Conservation (phyloP, 208 protist genomes). For the Herpetomonas tarakana region DNA sequence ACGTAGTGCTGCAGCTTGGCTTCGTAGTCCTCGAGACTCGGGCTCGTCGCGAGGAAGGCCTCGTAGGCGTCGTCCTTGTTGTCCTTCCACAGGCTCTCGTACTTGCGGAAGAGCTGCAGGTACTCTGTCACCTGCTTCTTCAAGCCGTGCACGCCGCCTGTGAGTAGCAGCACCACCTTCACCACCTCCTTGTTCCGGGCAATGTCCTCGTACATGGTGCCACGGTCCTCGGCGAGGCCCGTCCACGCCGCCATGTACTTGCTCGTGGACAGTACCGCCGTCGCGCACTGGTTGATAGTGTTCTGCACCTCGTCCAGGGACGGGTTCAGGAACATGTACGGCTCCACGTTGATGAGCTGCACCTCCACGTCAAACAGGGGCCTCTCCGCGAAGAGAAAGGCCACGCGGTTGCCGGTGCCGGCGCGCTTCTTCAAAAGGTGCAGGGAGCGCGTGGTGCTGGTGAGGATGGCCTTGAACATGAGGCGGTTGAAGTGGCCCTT, state of each 20-base stretch:
- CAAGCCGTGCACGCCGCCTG: conserved; percentile 88
- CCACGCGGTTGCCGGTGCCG: conserved; percentile 86
- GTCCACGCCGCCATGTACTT: conserved; percentile 89
- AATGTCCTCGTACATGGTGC: conserved; percentile 93
- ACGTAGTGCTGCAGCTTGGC: conserved; percentile 89
- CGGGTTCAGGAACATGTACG: conserved; percentile 91
- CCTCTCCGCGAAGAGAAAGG: conserved; percentile 91
- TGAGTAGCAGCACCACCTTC: conserved; percentile 93
- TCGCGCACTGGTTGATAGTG: conserved; percentile 93
- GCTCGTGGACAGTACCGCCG: conserved; percentile 89
- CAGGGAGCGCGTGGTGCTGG: conserved; percentile 86
- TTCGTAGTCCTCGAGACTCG: conserved; percentile 93
- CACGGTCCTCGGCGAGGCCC: conserved; percentile 52
- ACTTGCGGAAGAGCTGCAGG: conserved; percentile 88
- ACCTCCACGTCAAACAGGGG: conserved; percentile 96
- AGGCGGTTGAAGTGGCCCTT: conserved; percentile 90
- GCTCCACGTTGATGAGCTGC: conserved; percentile 90
- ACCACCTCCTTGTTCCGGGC: conserved; percentile 94
- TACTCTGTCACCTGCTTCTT: conserved; percentile 94
- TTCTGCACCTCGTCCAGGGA: conserved; percentile 94
- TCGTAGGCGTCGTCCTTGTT: conserved; percentile 94
- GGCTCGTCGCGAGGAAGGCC: conserved; percentile 77
- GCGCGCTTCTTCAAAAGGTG: conserved; percentile 93
- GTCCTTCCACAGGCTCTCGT: conserved; percentile 94
- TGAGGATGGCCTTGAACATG: conserved; percentile 92